Base-by-base conservation (phyloP, 2,329 filamentous ascomycete genomes). In the Calonectria leucothoes region DNA sequence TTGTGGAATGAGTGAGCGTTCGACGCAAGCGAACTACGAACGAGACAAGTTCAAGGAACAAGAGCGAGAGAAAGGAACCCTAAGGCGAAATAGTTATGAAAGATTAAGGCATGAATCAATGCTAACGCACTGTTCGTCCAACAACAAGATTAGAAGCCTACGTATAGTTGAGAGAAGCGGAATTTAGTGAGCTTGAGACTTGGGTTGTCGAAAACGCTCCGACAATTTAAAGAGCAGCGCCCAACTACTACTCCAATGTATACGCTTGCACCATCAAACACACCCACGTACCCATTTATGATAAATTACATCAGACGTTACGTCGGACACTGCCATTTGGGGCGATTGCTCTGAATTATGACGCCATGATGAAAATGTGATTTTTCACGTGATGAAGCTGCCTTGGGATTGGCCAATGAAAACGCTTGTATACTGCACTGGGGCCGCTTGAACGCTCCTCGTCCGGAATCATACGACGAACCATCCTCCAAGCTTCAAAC, bases 401-500 rank as follows among this genome's bases (percentile, higher is more conserved):
- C 45, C 61, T 59, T 65, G 23, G 71, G 52, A 82, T 82, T 81
- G 80, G 69, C 81, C 80, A 82, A 82, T 82, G 66, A 75, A 64
- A 70, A 68, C 69, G 72, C 75, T 64, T 48, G 51, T 65, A 78
- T 76, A 76, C 68, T 70, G 74, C 76, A 76, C 71, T 70, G 74
- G 74, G 51, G 71, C 29, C 70, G 65, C 57, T 52, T 68, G 71
- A 71, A 48, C 70, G 75, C 65, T 42, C 72, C 67, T 57, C 77
- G 17, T 52, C 51, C 77, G 78, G 81, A 80, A 82, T 82, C 81
- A 82, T 82, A 82, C 81, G 80, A 82, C 48, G 78, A 76, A 77
- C 75, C 42, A 23, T 8, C 75, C 76, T 73, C 25, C 72, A 77
- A 78, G 79, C 78, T 80, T 80, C 69, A 74, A 75, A 71, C 69